Conservation (phyloP, 192 early-diverging fungal genomes). For the Coemansia sp. region DNA sequence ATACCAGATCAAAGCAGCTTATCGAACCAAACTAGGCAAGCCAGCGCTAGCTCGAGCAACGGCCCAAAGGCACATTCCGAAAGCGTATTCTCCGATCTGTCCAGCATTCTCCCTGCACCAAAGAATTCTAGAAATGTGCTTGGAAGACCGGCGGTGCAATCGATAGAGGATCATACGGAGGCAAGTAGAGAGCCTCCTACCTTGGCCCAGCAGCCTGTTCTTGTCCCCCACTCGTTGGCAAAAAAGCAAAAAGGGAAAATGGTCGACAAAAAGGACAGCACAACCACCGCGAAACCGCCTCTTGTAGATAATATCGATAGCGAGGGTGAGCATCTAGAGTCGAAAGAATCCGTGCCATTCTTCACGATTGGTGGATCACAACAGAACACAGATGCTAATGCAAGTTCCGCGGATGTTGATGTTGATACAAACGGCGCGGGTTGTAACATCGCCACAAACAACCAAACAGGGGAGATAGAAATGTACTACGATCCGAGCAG, state of each 20-base stretch:
- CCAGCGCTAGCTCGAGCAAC: background rate
- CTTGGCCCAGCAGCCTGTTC: background rate
- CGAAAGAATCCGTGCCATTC: background rate
- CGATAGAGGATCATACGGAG: background rate
- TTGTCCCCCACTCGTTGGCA: constrained; percentile 47
- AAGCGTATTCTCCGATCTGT: constrained; percentile 41
- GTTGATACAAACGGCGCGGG: background rate
- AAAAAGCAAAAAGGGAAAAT: constrained; percentile 24
- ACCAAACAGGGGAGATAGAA: constrained; percentile 7
- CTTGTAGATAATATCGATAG: background rate
- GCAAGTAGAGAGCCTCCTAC: background rate
- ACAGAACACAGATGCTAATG: background rate
- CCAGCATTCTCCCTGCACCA: constrained; percentile 45
- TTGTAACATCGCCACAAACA: background rate
- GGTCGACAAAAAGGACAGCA: background rate
- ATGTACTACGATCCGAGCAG: constrained; percentile 45
- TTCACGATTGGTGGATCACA: background rate
- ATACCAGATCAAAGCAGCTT: background rate
- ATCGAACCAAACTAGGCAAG: background rate
- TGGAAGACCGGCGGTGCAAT: background rate
- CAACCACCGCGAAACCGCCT: background rate
- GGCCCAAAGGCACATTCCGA: background rate
- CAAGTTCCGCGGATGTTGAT: background rate
- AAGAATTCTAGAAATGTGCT: constrained; percentile 20
- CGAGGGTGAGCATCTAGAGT: background rate